A percentile compares a stretch with the other conserved stretches of the same genome.
Evolutionary conservation across 805 yeast species (phyloP).

Genomic region (Wickerhamomyces sydowiorum): DNA sequence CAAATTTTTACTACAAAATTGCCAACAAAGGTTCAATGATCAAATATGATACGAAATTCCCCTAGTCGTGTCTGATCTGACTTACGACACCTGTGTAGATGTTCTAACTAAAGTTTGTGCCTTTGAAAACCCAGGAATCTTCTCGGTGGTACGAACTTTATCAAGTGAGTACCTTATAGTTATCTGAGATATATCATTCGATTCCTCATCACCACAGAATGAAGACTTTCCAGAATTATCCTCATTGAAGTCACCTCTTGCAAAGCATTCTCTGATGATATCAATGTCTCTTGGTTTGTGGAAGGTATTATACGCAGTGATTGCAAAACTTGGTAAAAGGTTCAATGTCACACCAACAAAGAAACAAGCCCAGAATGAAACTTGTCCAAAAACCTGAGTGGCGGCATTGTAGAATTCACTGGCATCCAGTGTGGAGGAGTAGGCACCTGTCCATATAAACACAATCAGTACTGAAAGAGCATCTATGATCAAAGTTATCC

Average conservation of each 20-base stretch:
- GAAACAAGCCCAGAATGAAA: slow-evolving; percentile 60
- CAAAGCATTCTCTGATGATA: slow-evolving; percentile 66
- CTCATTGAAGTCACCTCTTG: slow-evolving; percentile 55
- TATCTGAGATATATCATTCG: slow-evolving; percentile 1
- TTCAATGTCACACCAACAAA: slow-evolving; percentile 56
- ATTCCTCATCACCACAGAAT: slow-evolving; percentile 26
- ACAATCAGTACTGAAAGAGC: slow-evolving; percentile 52
- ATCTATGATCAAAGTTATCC: slow-evolving; percentile 55
- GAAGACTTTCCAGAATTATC: slow-evolving; percentile 44
- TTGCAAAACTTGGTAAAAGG: slow-evolving; percentile 60
- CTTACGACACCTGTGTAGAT: slow-evolving; percentile 5
- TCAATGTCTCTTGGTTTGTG: slow-evolving; percentile 64
- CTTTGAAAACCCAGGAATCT: slow-evolving; percentile 10
- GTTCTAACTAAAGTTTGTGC: slow-evolving; percentile 8
- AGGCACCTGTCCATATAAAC: slow-evolving; percentile 73
- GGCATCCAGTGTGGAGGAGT: slow-evolving; percentile 51
- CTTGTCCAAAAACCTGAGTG: slow-evolving; percentile 52
- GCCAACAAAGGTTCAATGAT: too few species aligned
- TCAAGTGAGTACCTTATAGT: neutral
- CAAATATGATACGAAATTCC: neutral
- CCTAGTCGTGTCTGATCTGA: neutral
- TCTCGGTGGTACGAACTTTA: slow-evolving; percentile 6
- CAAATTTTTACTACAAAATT: too few species aligned
- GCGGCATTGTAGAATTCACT: slow-evolving; percentile 62
- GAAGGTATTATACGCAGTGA: slow-evolving; percentile 45